Evolutionary conservation across 2,329 filamentous ascomycete genomes (phyloP).

Genomic region (Stemphylium beticola): DNA sequence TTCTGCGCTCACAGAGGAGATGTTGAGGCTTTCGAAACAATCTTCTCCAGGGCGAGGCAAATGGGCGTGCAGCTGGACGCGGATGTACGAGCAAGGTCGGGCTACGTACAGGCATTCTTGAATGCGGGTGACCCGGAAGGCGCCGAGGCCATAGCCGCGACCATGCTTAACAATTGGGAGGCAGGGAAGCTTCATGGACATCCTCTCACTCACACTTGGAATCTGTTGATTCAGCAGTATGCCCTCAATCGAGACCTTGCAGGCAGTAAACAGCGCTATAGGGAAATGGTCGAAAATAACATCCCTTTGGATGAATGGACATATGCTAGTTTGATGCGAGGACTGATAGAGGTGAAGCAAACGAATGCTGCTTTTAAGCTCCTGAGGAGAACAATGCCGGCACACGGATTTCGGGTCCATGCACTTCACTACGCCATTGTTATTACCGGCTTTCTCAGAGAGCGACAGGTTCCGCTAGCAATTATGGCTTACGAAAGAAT

Average conservation of each 20-base stretch:
- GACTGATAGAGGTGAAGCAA: conserved; percentile 59
- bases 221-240: conserved; percentile 73
- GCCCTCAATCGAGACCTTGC: conserved; percentile 67
- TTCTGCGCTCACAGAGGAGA: conserved; percentile 76
- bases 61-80: conserved; percentile 31
- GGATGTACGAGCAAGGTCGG: conserved; percentile 33
- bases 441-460: conserved; percentile 57
- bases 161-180: conserved; percentile 58
- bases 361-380: conserved; percentile 64
- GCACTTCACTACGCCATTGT: conserved; percentile 61
- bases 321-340: conserved; percentile 67
- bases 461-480: conserved; percentile 54
- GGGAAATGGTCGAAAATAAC: conserved; percentile 59
- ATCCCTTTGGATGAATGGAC: conserved; percentile 63
- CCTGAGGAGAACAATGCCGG: conserved; percentile 57
- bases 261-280: conserved; percentile 61
- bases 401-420: conserved; percentile 52
- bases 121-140: conserved; percentile 54
- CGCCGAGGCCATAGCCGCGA: conserved; percentile 61
- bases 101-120: conserved; percentile 67
- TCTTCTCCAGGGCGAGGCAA: conserved; percentile 69
- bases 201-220: conserved; percentile 73
- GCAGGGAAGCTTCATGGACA: conserved; percentile 51
- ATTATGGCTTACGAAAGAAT: conserved; percentile 57
- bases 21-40: conserved; percentile 68